Evolutionary conservation across 371 early-diverging fungal genomes (phyloP).

Genomic region (Mortierella sp.): DNA sequence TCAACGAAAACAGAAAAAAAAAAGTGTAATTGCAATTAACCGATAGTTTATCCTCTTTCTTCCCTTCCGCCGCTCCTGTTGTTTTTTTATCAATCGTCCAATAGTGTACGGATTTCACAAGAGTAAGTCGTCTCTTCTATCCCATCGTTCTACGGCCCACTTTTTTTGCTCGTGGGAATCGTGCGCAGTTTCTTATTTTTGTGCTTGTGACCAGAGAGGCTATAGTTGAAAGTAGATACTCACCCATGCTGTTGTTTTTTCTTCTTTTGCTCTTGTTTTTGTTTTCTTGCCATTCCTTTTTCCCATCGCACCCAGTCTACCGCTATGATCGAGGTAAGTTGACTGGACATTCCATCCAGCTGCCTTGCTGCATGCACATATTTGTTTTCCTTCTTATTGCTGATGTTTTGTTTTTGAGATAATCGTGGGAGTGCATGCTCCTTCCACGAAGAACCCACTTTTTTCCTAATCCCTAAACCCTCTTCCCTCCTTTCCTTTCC

Average conservation of each 20-base stretch:
- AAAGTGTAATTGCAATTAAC: conserved; percentile 9
- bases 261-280: background rate
- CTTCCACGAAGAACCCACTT: background rate
- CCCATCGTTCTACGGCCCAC: too few species aligned
- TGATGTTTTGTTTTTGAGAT: too few species aligned
- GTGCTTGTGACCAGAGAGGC: background rate
- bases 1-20: background rate
- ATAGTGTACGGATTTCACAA: conserved; percentile 61
- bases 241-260: background rate
- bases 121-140: conserved; percentile 25
- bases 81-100: too few species aligned
- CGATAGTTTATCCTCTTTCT: background rate
- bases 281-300: too few species aligned
- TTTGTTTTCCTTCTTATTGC: background rate
- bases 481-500: background rate
- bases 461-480: background rate
- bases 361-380: background rate
- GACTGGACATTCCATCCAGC: background rate
- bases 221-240: background rate
- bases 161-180: background rate
- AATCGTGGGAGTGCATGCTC: background rate
- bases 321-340: conserved; percentile 51
- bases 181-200: background rate
- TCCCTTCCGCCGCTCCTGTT: background rate
- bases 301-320: conserved; percentile 29